Evolutionary conservation across 176 grass and related monocot species (phyloP).

Genomic region (Bonia amplexicaulis): DNA sequence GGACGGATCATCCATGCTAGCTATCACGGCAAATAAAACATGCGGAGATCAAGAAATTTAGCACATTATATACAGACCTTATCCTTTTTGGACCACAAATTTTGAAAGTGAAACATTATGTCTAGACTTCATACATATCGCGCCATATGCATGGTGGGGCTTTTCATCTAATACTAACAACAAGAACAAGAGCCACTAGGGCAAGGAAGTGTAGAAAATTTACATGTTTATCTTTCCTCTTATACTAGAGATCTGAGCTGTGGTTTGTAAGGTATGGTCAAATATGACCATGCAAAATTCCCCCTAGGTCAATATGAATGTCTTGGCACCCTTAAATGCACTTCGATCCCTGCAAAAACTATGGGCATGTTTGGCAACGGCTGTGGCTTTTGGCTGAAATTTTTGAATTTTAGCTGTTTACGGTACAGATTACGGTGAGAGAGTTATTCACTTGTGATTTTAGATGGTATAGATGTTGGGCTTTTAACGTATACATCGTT

Average conservation of each 20-base stretch:
- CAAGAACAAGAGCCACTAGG: slow-evolving; percentile 5
- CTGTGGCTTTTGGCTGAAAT: no score
- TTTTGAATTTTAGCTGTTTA: no score
- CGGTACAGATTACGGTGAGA: no score
- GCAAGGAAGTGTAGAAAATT: not conserved
- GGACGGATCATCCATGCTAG: not conserved
- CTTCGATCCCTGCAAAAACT: slow-evolving; percentile 26
- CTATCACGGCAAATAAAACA: not conserved
- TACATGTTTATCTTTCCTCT: not conserved
- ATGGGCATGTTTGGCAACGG: no score
- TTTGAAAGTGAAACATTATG: slow-evolving; percentile 2
- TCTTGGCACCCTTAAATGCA: slow-evolving; percentile 27
- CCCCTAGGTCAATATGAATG: slow-evolving; percentile 40
- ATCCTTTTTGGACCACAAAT: slow-evolving; percentile 27
- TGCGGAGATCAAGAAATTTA: not conserved
- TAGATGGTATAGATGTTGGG: no score
- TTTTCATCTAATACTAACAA: not conserved
- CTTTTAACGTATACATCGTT: no score
- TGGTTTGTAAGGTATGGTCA: slow-evolving; percentile 6
- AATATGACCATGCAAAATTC: not conserved
- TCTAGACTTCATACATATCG: not conserved
- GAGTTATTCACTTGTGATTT: no score
- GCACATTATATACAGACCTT: not conserved
- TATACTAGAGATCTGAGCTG: slow-evolving; percentile 21
- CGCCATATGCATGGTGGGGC: not conserved